These are phyloP conservation scores for Debaryomyces psychrophilus DNA, from an alignment of 1,139 yeast species.

Conservation along the genomic window DNA sequence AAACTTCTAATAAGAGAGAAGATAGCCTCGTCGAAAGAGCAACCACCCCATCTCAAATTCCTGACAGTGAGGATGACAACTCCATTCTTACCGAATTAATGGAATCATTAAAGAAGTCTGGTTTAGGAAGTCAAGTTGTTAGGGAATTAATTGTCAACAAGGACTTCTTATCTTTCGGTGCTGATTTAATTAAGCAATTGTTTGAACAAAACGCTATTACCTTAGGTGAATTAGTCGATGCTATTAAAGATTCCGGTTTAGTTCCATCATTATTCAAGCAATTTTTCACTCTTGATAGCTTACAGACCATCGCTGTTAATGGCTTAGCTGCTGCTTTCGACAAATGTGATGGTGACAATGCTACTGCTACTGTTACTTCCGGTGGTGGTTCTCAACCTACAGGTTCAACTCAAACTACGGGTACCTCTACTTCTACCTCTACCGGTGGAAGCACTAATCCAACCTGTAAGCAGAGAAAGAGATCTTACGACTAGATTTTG, in stretches of 20 bases:
- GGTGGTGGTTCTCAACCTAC: slow-evolving; percentile 17
- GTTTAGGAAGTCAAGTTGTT: slow-evolving; percentile 48
- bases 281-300: slow-evolving; percentile 45
- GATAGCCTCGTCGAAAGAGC: slow-evolving; percentile 17
- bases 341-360: slow-evolving; percentile 36
- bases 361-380: slow-evolving; percentile 22
- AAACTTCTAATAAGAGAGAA: slow-evolving; percentile 27
- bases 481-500: slow-evolving; percentile 26
- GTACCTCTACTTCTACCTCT: slow-evolving; percentile 20
- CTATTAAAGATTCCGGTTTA: slow-evolving; percentile 42
- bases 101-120: slow-evolving; percentile 51
- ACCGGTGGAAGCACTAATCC: slow-evolving; percentile 17
- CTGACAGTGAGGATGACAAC: slow-evolving; percentile 12
- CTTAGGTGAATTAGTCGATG: slow-evolving; percentile 32
- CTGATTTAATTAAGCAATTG: slow-evolving; percentile 37
- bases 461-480: slow-evolving; percentile 33
- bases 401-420: slow-evolving; percentile 19
- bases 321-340: slow-evolving; percentile 52
- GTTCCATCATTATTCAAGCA: slow-evolving; percentile 41
- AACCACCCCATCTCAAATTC: slow-evolving; percentile 11
- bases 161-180: slow-evolving; percentile 46
- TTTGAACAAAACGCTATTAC: slow-evolving; percentile 35
- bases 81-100: slow-evolving; percentile 39
- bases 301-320: slow-evolving; percentile 44
- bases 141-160: slow-evolving; percentile 44